These are phyloP conservation scores for Hyphodiscus sp. DNA, from an alignment of 2,329 filamentous ascomycete genomes.

Conservation along the genomic window DNA sequence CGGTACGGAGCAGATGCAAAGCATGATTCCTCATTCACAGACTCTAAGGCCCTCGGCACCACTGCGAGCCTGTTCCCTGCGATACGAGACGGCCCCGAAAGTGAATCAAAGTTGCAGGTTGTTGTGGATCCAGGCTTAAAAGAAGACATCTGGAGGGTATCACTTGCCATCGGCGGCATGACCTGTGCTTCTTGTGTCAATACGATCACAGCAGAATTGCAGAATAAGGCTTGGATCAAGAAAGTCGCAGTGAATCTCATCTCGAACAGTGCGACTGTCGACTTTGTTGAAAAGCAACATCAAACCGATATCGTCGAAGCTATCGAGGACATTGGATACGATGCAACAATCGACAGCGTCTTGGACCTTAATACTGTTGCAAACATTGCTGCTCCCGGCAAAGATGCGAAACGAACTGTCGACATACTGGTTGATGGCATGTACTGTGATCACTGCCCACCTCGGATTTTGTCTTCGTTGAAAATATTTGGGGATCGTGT, in stretches of 20 bases:
- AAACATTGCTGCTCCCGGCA: conserved; percentile 3
- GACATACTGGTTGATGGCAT: conserved; percentile 64
- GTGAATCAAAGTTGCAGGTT: conserved; percentile 20
- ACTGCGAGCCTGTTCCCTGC: neutral
- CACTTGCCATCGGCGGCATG: conserved; percentile 48
- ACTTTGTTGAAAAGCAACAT: conserved; percentile 39
- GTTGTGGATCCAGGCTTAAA: conserved; percentile 31
- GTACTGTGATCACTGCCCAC: conserved; percentile 67
- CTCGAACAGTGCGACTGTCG: conserved; percentile 43
- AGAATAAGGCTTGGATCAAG: conserved; percentile 41
- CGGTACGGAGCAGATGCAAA: conserved; percentile 31
- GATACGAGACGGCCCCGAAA: neutral
- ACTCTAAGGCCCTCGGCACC: neutral
- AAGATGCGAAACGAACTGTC: conserved; percentile 41
- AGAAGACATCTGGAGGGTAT: conserved; percentile 40
- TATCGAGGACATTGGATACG: conserved; percentile 60
- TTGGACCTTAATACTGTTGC: conserved; percentile 20
- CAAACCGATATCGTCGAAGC: conserved; percentile 37
- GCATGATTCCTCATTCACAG: conserved; percentile 1
- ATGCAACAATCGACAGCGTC: conserved; percentile 51
- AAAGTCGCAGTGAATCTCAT: conserved; percentile 45
- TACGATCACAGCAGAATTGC: conserved; percentile 40
- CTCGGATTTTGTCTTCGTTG: conserved; percentile 48
- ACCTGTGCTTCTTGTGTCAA: conserved; percentile 49
- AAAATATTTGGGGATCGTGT: conserved; percentile 42